Percentiles rank a stretch among this genome's conserved stretches.
phyloP scores from a whole-genome alignment of 192 early-diverging fungal genomes.

The Coemansia sp. region DNA sequence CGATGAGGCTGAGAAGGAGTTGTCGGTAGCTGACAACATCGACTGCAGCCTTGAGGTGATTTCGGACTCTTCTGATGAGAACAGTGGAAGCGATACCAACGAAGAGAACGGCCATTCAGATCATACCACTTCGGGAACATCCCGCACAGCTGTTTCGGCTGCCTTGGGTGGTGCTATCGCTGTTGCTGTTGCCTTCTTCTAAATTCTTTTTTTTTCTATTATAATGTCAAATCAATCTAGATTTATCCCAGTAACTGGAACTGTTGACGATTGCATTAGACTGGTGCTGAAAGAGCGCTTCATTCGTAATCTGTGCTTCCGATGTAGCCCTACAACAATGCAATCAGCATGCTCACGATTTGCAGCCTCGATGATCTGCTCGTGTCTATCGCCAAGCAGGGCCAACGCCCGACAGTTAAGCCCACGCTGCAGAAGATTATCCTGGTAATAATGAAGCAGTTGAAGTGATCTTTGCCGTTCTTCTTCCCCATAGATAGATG shows the following conservation, averaged over 20 bases:
- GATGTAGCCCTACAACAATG: slow-evolving; percentile 14
- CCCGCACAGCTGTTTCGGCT: slow-evolving; percentile 20
- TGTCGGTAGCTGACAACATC: slow-evolving; percentile 29
- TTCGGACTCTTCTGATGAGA: slow-evolving; percentile 8
- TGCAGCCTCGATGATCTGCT: slow-evolving; percentile 4
- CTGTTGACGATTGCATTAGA: background rate
- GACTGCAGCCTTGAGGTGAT: slow-evolving; percentile 26
- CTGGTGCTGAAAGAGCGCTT: background rate
- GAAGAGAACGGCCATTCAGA: slow-evolving; percentile 4
- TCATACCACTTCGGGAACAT: slow-evolving; percentile 21
- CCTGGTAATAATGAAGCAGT: slow-evolving; percentile 15
- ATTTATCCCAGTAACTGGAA: too few relatives aligned
- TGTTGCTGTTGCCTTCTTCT: slow-evolving; percentile 34
- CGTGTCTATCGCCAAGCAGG: slow-evolving; percentile 17
- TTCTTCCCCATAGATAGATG: slow-evolving; percentile 18
- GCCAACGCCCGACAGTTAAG: slow-evolving; percentile 16
- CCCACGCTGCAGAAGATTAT: slow-evolving; percentile 5
- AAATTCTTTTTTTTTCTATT: slow-evolving; percentile 7
- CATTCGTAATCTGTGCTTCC: background rate
- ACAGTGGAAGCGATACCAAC: background rate
- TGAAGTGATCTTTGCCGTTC: slow-evolving; percentile 15
- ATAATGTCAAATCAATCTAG: slow-evolving; percentile 4
- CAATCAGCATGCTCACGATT: slow-evolving; percentile 6
- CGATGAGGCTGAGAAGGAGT: slow-evolving; percentile 22
- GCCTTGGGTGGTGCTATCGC: slow-evolving; percentile 29